phyloP scores from a whole-genome alignment of 1,139 yeast genomes.

The Nakaseomyces glabratus region DNA sequence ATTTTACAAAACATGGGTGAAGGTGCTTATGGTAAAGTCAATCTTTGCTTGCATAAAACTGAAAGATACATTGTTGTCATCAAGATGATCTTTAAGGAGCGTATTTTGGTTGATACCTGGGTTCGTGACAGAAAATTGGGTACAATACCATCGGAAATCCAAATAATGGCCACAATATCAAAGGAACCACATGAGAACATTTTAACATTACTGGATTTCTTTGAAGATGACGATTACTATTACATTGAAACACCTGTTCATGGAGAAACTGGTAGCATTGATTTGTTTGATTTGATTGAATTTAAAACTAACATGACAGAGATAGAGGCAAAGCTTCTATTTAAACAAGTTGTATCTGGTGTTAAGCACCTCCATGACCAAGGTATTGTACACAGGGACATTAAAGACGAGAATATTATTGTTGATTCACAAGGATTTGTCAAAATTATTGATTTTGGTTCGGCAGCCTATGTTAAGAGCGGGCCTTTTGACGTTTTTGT shows the following conservation, averaged over 20 bases:
- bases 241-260: constrained; percentile 87
- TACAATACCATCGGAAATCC: constrained; percentile 90
- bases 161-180: constrained; percentile 73
- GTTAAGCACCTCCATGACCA: constrained; percentile 70
- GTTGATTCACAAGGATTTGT: constrained; percentile 70
- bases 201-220: constrained; percentile 75
- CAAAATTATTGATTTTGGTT: constrained; percentile 88
- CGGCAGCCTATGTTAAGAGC: constrained; percentile 80
- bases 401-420: constrained; percentile 89
- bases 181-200: constrained; percentile 79
- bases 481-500: constrained; percentile 97
- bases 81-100: constrained; percentile 83
- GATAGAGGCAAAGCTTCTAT: constrained; percentile 63
- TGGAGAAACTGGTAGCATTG: constrained; percentile 82
- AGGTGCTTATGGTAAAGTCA: constrained; percentile 94
- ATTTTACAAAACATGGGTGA: constrained; percentile 79
- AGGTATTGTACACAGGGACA: constrained; percentile 89
- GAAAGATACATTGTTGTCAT: constrained; percentile 58
- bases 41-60: constrained; percentile 59
- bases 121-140: constrained; percentile 85
- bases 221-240: constrained; percentile 82
- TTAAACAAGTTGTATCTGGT: constrained; percentile 71
- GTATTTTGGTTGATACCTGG: constrained; percentile 95
- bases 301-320: constrained; percentile 72
- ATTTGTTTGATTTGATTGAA: constrained; percentile 85